Base-by-base conservation (phyloP, 2,329 filamentous ascomycete genomes). In the Daldinia eschscholtzii region DNA sequence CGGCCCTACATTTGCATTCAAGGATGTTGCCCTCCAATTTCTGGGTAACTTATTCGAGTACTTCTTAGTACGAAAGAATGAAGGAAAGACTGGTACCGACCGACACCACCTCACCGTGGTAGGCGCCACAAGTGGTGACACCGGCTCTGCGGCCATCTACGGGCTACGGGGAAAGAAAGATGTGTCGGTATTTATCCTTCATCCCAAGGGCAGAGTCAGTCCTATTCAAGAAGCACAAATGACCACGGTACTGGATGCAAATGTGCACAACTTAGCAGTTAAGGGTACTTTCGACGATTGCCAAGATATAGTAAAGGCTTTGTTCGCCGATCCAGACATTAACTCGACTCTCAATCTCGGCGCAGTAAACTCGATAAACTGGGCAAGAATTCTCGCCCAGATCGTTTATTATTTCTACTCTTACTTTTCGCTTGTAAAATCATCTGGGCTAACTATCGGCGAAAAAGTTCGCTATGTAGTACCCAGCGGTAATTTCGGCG, bases 281-380 rank as follows among this genome's bases (percentile, higher is more conserved):
- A 89, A 92, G 57, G 96, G 95, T 65, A 97, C 93, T 0, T 98
- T 98, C 79, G 95, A 98, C 77, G 94, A 98, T 79, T 98, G 96
- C 82, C 95, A 98, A 88, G 94, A 97, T 81, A 97, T 96, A 64
- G 92, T 99, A 79, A 98, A 99, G 83, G 91, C 92, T 1, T 87
- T 99, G 57, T 98, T 98, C 78, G 91, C 89, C 70, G 95, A 99
- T 76, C 85, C 91, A 2, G 90, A 94, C 62, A 92, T 93, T 79
- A 98, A 98, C 85, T 84, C 87, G 74, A 89, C 88, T 1, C 89
- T 95, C 77, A 93, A 93, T 73, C 91, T 98, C 48, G 95, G 92
- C 44, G 95, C 96, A 48, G 93, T 98, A 73, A 98, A 98, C 85
- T 96, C 92, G 52, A 98, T 98, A 83, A 98, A 98, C 83, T 98